A percentile compares a stretch with the other conserved stretches of the same genome.
phyloP scores from a whole-genome alignment of 2,329 filamentous ascomycete genomes.

The Colletotrichum sp. region DNA sequence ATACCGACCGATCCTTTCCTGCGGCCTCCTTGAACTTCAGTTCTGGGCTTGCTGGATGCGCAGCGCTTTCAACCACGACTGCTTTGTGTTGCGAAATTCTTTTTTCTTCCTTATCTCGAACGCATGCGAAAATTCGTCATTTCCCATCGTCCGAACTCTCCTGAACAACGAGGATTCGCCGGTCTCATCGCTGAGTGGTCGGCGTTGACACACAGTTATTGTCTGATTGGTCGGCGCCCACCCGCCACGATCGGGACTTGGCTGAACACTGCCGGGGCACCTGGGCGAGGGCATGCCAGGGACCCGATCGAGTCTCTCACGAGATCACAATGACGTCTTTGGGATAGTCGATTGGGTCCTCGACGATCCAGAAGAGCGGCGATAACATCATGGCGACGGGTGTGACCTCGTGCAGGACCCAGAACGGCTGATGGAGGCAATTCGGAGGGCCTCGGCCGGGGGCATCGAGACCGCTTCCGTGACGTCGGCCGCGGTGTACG shows the following conservation, averaged over 20 bases:
- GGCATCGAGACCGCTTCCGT: not conserved
- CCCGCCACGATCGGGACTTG: conserved; percentile 19
- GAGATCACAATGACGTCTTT: conserved; percentile 19
- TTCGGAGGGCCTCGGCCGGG: not conserved
- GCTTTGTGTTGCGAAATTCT: not conserved
- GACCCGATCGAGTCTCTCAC: conserved; percentile 12
- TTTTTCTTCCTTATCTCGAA: not conserved
- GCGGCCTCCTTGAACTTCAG: not conserved
- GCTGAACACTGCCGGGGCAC: conserved; percentile 20
- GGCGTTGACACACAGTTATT: conserved; percentile 23
- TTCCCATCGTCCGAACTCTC: conserved; percentile 17
- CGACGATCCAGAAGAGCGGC: not conserved
- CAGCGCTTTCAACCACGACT: not conserved
- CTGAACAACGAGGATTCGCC: conserved; percentile 11
- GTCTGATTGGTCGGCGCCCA: conserved; percentile 20
- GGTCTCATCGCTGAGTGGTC: conserved; percentile 23
- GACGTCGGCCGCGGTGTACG: conserved; percentile 14
- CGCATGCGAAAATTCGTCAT: conserved; percentile 15
- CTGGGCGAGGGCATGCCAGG: conserved; percentile 13
- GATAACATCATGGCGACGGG: not conserved
- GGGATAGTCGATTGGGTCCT: conserved; percentile 1
- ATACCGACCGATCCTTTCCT: conserved; percentile 6
- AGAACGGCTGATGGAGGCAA: conserved; percentile 1
- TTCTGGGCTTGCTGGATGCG: not conserved
- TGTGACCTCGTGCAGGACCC: not conserved